Evolutionary conservation across 1,284 basidiomycete genomes (phyloP).

Genomic region (Rhodotorula mucilaginosa): DNA sequence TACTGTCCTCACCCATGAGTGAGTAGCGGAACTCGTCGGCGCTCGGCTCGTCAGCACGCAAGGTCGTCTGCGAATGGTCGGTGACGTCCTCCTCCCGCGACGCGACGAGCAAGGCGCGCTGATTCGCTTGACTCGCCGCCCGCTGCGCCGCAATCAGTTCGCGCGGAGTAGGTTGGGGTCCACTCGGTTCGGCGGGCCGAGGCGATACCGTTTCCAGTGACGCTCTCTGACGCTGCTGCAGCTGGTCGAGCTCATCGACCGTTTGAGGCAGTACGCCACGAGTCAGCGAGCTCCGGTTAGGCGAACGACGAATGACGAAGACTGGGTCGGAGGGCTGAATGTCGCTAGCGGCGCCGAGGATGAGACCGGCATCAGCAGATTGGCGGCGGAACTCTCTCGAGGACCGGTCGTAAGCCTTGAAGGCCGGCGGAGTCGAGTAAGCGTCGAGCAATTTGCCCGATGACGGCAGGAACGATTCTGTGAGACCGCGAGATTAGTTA

Average conservation of each 20-base stretch:
- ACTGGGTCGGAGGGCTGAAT: slow-evolving; percentile 76
- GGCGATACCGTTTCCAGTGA: background rate
- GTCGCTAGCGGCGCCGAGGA: slow-evolving; percentile 70
- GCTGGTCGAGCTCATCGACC: slow-evolving; percentile 40
- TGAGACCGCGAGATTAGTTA: background rate
- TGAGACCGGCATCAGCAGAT: slow-evolving; percentile 74
- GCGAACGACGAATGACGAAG: slow-evolving; percentile 63
- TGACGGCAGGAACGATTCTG: slow-evolving; percentile 72
- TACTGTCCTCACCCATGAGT: slow-evolving; percentile 80
- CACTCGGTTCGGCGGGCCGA: slow-evolving; percentile 1
- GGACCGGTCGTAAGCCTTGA: slow-evolving; percentile 63
- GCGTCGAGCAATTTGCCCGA: slow-evolving; percentile 81
- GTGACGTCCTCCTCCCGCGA: slow-evolving; percentile 79
- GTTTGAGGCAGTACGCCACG: slow-evolving; percentile 31
- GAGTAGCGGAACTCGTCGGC: slow-evolving; percentile 77
- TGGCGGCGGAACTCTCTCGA: slow-evolving; percentile 71
- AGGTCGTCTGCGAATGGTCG: slow-evolving; percentile 67
- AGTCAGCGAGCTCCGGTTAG: slow-evolving; percentile 2
- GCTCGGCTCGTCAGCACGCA: slow-evolving; percentile 51
- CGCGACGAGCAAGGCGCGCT: slow-evolving; percentile 77
- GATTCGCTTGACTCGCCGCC: slow-evolving; percentile 75
- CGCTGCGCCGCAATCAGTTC: slow-evolving; percentile 92
- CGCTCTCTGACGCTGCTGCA: slow-evolving; percentile 9
- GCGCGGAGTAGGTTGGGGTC: slow-evolving; percentile 53
- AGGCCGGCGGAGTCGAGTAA: slow-evolving; percentile 70